Evolutionary conservation across 257 asterid species (phyloP).

Genomic region (Catharanthus roseus): DNA sequence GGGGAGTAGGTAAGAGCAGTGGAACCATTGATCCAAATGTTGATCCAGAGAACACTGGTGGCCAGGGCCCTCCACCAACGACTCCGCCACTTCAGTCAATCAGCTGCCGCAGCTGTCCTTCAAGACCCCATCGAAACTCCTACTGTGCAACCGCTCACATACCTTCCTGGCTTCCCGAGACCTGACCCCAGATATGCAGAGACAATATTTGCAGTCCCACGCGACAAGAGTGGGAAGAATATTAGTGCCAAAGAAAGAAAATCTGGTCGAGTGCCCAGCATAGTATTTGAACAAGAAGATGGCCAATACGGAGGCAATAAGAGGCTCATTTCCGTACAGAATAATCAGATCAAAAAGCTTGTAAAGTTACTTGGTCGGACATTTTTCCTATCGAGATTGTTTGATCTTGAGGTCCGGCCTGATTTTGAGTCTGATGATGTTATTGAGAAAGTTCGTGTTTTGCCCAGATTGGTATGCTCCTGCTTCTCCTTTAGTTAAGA

Average conservation of each 20-base stretch:
- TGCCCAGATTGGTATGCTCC: constrained; percentile 68
- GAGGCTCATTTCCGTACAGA: constrained; percentile 74
- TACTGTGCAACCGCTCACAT: constrained; percentile 27
- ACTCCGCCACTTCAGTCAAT: constrained; percentile 35
- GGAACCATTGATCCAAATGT: constrained; percentile 36
- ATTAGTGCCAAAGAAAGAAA: constrained; percentile 63
- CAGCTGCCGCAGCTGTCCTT: constrained; percentile 40
- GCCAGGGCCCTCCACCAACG: constrained; percentile 31
- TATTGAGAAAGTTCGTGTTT: constrained; percentile 76
- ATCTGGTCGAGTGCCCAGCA: constrained; percentile 78
- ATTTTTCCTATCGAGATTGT: constrained; percentile 67
- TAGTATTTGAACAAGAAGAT: constrained; percentile 87
- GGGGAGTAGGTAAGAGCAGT: neutral
- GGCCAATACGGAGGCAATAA: constrained; percentile 96
- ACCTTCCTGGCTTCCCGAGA: constrained; percentile 62
- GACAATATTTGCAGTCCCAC: constrained; percentile 68
- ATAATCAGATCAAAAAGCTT: constrained; percentile 89
- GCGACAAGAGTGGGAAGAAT: constrained; percentile 60
- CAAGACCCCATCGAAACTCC: constrained; percentile 25
- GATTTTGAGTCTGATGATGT: constrained; percentile 51
- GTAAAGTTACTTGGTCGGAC: constrained; percentile 64
- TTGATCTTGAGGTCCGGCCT: constrained; percentile 69
- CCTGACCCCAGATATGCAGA: constrained; percentile 81
- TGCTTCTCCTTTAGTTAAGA: neutral
- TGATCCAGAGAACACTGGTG: constrained; percentile 57